Evolutionary conservation across 331 rosid species (phyloP).

Genomic region (Pyracantha coccinea): DNA sequence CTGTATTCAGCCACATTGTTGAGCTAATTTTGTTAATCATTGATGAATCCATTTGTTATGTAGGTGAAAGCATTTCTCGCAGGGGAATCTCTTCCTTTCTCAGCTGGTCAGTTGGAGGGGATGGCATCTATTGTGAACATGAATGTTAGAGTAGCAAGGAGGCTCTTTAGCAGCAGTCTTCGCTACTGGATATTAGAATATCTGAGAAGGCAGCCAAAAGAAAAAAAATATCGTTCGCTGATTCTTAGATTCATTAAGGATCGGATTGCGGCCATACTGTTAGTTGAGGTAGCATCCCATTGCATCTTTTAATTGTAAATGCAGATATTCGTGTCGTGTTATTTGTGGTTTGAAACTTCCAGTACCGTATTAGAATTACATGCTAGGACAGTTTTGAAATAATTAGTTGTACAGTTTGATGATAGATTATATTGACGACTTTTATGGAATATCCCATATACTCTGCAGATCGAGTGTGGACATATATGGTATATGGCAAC

Average conservation of each 20-base stretch:
- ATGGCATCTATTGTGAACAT: slow-evolving; percentile 59
- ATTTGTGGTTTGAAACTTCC: neutral
- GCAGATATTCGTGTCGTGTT: neutral
- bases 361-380: neutral
- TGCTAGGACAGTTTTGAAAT: neutral
- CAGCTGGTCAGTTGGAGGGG: slow-evolving; percentile 78
- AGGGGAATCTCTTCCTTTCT: slow-evolving; percentile 69
- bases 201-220: slow-evolving; percentile 79
- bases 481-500: neutral
- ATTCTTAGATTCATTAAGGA: slow-evolving; percentile 81
- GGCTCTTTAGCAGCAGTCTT: slow-evolving; percentile 59
- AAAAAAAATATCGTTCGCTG: slow-evolving; percentile 54
- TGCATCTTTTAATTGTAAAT: slow-evolving; percentile 4
- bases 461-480: neutral
- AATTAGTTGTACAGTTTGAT: too few species aligned
- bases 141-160: slow-evolving; percentile 56
- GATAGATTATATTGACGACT: neutral
- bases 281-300: slow-evolving; percentile 70
- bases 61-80: slow-evolving; percentile 77
- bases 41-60: neutral
- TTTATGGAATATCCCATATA: neutral
- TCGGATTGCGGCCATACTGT: slow-evolving; percentile 65
- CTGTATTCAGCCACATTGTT: neutral
- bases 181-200: slow-evolving; percentile 90
- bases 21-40: neutral